Conservation (phyloP, 192 early-diverging fungal species). For the Coemansia sp. region DNA sequence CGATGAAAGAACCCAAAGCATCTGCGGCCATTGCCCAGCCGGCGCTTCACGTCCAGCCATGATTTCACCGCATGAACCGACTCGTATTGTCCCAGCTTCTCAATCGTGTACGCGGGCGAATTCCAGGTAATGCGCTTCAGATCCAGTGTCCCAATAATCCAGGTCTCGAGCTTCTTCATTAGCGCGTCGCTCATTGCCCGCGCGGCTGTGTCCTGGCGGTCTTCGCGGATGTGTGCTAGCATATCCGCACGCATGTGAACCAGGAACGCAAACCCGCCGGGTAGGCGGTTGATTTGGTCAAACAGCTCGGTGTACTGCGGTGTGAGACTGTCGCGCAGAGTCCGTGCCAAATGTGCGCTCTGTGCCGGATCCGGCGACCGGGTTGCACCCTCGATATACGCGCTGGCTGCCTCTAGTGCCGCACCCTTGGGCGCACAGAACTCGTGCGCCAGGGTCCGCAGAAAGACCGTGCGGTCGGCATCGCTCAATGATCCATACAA, state of each 20-base stretch:
- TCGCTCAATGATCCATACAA: conserved; percentile 54
- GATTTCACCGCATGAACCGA: conserved; percentile 82
- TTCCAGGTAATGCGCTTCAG: conserved; percentile 82
- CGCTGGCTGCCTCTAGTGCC: conserved; percentile 37
- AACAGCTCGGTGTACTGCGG: conserved; percentile 73
- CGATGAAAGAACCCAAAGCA: conserved; percentile 85
- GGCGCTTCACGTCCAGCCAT: conserved; percentile 79
- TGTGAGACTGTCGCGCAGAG: conserved; percentile 61
- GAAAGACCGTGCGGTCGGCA: conserved; percentile 9
- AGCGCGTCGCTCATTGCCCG: conserved; percentile 62
- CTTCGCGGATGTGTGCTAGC: conserved; percentile 42
- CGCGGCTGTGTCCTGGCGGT: conserved; percentile 50
- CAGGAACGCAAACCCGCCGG: conserved; percentile 76
- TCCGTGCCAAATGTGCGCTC: conserved; percentile 45
- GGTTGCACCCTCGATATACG: conserved; percentile 9
- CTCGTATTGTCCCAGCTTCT: conserved; percentile 82
- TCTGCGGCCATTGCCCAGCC: conserved; percentile 64
- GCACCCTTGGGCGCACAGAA: conserved; percentile 48
- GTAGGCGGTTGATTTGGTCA: conserved; percentile 68
- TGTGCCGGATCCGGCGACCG: conserved; percentile 14
- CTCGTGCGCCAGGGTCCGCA: conserved; percentile 24
- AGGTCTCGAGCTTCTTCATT: conserved; percentile 64
- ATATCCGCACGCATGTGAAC: conserved; percentile 74
- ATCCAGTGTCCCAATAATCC: conserved; percentile 73
- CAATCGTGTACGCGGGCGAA: conserved; percentile 70